Conservation (phyloP, 768 basidiomycete genomes). For the Hygrophoropsis aurantiaca region DNA sequence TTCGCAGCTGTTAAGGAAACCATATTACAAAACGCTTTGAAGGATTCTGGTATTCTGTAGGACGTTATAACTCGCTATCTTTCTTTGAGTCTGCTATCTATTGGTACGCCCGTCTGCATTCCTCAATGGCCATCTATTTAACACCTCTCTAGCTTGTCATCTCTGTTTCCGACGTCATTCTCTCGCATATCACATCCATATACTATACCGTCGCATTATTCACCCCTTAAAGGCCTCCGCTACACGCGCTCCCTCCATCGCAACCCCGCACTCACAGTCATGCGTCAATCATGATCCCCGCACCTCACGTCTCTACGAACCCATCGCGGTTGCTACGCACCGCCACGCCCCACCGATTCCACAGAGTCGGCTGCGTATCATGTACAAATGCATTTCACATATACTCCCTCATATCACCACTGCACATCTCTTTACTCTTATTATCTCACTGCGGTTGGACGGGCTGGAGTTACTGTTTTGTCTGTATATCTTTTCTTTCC, state of each 20-base stretch:
- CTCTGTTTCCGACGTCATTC: background rate
- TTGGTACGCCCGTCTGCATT: slow-evolving; percentile 7
- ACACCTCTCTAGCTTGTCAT: background rate
- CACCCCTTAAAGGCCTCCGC: too few species aligned
- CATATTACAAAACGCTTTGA: slow-evolving; percentile 85
- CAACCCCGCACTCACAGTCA: background rate
- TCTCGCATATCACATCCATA: too few species aligned
- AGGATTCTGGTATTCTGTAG: slow-evolving; percentile 81
- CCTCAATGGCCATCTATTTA: background rate
- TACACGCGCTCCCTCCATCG: background rate
- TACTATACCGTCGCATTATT: too few species aligned
- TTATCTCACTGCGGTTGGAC: background rate
- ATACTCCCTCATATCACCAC: background rate
- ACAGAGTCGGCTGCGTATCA: too few species aligned
- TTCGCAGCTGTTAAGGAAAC: slow-evolving; percentile 92
- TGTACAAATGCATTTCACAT: background rate
- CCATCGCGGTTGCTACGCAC: too few species aligned
- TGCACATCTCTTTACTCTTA: background rate
- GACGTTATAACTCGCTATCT: background rate
- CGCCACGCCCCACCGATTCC: too few species aligned
- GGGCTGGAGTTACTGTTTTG: background rate
- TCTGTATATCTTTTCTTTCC: background rate
- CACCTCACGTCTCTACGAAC: too few species aligned
- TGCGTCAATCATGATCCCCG: too few species aligned
- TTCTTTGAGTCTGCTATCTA: background rate